Evolutionary conservation across 495 filamentous ascomycete species (phyloP).

Genomic region (Lophium mytilinum): DNA sequence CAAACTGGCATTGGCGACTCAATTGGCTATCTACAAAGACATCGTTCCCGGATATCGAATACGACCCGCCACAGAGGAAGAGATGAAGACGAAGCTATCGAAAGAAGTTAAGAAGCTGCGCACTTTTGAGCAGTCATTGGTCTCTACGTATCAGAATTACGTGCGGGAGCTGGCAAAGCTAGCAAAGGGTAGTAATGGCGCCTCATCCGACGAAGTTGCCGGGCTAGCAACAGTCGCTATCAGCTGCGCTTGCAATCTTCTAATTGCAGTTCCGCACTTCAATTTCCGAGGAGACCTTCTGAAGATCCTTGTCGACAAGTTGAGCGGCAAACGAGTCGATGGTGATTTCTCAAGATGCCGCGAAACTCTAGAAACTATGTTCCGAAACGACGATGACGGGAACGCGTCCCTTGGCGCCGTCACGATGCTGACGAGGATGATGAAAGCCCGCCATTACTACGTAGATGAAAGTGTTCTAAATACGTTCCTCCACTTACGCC

Average conservation of each 20-base stretch:
- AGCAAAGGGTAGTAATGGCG: constrained; percentile 44
- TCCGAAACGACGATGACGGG: constrained; percentile 82
- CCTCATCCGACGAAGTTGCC: constrained; percentile 25
- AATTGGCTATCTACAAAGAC: constrained; percentile 89
- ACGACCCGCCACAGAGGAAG: constrained; percentile 66
- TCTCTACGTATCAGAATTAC: constrained; percentile 75
- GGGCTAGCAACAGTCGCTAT: constrained; percentile 64
- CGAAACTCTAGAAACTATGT: constrained; percentile 70
- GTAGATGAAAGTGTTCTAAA: constrained; percentile 81
- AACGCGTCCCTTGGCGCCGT: constrained; percentile 80
- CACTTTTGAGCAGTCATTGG: constrained; percentile 72
- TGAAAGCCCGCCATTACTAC: constrained; percentile 72
- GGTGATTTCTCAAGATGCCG: constrained; percentile 69
- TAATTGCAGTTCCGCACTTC: constrained; percentile 83
- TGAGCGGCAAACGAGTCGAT: constrained; percentile 61
- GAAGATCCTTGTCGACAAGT: constrained; percentile 74
- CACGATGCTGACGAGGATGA: constrained; percentile 81
- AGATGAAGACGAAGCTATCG: constrained; percentile 67
- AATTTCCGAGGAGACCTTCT: constrained; percentile 85
- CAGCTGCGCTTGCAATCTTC: constrained; percentile 69
- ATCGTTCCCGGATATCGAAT: constrained; percentile 94
- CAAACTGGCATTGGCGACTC: constrained; percentile 75
- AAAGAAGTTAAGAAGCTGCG: constrained; percentile 82
- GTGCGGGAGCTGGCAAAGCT: constrained; percentile 59
- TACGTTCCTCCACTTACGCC: constrained; percentile 79